Conservation (phyloP, 1,284 basidiomycete species). For the Anthracocystis setariae region DNA sequence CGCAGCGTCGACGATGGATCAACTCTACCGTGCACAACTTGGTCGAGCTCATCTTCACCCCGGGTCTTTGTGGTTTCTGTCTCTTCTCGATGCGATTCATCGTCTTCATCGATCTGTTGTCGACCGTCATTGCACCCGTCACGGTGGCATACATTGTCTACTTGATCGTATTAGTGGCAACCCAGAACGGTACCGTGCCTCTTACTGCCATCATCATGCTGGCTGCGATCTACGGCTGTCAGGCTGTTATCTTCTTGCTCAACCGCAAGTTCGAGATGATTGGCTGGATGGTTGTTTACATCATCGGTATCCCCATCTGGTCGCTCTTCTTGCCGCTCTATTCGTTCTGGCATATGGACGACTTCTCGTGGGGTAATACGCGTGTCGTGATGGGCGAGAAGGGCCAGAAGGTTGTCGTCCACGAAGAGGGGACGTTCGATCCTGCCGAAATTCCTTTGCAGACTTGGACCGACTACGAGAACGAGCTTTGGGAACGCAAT, state of each 20-base stretch:
- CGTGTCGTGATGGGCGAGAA: constrained; percentile 92
- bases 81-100: constrained; percentile 94
- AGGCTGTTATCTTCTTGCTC: constrained; percentile 68
- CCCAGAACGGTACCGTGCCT: constrained; percentile 56
- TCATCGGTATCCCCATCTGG: constrained; percentile 85
- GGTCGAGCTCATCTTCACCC: constrained; percentile 88
- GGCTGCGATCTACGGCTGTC: constrained; percentile 84
- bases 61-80: constrained; percentile 94
- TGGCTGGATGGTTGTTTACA: constrained; percentile 63
- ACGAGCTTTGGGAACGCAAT: constrained; percentile 56
- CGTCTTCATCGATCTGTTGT: constrained; percentile 88
- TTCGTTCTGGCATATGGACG: constrained; percentile 99
- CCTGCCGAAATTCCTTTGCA: constrained; percentile 95
- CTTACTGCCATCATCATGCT: constrained; percentile 86
- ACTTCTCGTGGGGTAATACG: constrained; percentile 93
- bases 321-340: constrained; percentile 93
- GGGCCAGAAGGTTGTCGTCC: constrained; percentile 84
- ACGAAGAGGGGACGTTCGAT: constrained; percentile 95
- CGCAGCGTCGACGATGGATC: constrained; percentile 98
- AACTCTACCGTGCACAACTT: constrained; percentile 99
- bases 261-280: constrained; percentile 67
- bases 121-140: constrained; percentile 85
- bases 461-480: constrained; percentile 86
- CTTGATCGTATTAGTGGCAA: constrained; percentile 62
- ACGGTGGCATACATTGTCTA: constrained; percentile 81